A percentile compares a stretch with the other conserved stretches of the same genome.
Evolutionary conservation across 495 filamentous ascomycete species (phyloP).

Genomic region (Bacidia gigantensis): DNA sequence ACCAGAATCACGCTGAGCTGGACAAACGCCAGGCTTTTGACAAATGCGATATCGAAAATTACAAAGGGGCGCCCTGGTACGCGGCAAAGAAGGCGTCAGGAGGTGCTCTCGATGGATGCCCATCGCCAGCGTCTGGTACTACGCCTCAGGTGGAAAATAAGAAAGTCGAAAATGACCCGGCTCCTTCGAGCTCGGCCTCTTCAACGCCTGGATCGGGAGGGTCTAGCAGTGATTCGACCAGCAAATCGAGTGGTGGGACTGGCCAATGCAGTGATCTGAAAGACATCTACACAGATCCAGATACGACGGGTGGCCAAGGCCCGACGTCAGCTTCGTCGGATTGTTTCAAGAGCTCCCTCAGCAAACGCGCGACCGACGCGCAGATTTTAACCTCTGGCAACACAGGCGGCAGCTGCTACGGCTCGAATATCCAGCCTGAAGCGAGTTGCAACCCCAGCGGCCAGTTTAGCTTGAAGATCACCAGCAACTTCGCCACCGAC

Average conservation of each 20-base stretch:
- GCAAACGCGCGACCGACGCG: conserved; percentile 1
- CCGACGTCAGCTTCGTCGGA: too few species aligned
- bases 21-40: conserved; percentile 1
- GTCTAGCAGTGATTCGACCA: not conserved
- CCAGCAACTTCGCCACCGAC: conserved; percentile 25
- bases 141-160: not conserved
- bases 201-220: not conserved
- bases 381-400: not conserved
- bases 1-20: conserved; percentile 7
- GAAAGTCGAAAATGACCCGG: not conserved
- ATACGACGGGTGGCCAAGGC: not conserved
- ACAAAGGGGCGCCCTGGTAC: conserved; percentile 3
- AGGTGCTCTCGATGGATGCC: conserved; percentile 3
- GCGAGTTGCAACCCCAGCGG: not conserved
- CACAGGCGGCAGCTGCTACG: not conserved
- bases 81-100: conserved; percentile 2
- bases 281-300: not conserved
- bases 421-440: not conserved
- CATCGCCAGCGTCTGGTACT: not conserved
- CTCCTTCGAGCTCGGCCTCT: not conserved
- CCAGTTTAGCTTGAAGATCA: conserved; percentile 33
- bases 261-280: not conserved
- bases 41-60: conserved; percentile 2
- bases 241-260: not conserved
- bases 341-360: too few species aligned